Percentiles rank a stretch among this genome's conserved stretches.
Conservation (phyloP, 495 filamentous ascomycete species). For the Neurospora tetrasperma region DNA sequence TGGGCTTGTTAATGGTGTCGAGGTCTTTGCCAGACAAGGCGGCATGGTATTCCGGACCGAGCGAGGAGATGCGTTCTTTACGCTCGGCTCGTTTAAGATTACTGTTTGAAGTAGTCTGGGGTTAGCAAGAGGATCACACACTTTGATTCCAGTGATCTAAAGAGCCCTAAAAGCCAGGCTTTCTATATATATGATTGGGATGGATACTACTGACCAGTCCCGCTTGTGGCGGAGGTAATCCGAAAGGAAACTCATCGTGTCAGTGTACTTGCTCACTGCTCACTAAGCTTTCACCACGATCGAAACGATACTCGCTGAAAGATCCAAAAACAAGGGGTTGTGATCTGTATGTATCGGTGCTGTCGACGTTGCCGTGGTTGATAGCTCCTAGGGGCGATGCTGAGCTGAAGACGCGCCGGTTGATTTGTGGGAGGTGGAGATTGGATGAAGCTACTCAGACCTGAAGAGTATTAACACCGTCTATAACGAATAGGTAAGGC, state of each 20-base stretch:
- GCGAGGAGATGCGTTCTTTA: conserved; percentile 50
- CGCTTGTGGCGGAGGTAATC: conserved; percentile 50
- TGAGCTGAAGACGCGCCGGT: background rate
- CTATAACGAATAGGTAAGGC: background rate
- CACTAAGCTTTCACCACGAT: background rate
- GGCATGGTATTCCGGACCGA: conserved; percentile 55
- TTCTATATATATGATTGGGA: background rate
- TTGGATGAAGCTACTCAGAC: background rate
- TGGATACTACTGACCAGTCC: conserved; percentile 40
- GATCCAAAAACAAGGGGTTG: background rate
- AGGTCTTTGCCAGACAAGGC: conserved; percentile 52
- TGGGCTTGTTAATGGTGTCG: conserved; percentile 58
- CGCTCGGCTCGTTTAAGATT: conserved; percentile 72
- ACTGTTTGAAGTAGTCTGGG: conserved; percentile 37
- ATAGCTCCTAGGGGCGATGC: background rate
- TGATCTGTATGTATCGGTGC: background rate
- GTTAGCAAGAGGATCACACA: background rate
- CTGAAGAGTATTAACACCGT: background rate
- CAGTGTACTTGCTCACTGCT: background rate
- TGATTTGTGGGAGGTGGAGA: background rate
- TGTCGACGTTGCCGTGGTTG: background rate
- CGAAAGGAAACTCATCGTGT: conserved; percentile 40
- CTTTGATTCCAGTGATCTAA: background rate
- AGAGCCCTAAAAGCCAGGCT: background rate
- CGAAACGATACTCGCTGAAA: background rate